These are phyloP conservation scores for Xylariales sp. DNA, from an alignment of 2,329 filamentous ascomycete genomes.

Conservation along the genomic window DNA sequence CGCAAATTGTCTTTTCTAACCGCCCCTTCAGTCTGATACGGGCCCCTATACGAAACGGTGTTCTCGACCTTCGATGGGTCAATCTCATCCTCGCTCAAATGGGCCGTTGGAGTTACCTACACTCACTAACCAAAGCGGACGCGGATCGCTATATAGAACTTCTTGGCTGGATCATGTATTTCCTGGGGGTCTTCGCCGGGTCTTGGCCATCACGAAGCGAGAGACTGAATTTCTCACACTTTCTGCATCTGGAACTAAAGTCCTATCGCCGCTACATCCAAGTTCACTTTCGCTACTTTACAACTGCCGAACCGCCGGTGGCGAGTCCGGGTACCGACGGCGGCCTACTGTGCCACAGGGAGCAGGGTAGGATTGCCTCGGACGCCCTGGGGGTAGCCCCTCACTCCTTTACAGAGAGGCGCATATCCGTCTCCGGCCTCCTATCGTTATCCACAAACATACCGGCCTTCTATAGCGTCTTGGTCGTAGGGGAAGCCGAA, in stretches of 20 bases:
- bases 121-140: neutral
- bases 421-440: slow-evolving; percentile 13
- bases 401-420: slow-evolving; percentile 6
- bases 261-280: neutral
- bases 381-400: neutral
- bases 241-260: neutral
- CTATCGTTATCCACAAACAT: neutral
- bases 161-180: neutral
- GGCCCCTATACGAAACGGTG: neutral
- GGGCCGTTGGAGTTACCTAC: neutral
- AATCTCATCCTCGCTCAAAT: neutral
- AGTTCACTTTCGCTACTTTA: slow-evolving; percentile 12
- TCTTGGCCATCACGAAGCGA: neutral
- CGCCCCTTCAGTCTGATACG: neutral
- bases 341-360: slow-evolving; percentile 1
- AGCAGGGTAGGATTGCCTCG: neutral
- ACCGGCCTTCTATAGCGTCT: slow-evolving; percentile 12
- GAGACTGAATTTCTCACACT: neutral
- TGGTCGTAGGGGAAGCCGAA: neutral
- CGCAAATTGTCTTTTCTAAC: neutral
- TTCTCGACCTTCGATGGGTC: neutral
- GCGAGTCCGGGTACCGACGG: neutral
- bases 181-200: slow-evolving; percentile 10
- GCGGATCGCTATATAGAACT: neutral
- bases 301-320: neutral